Base-by-base conservation (phyloP, 768 basidiomycete species). In the Mycena kentingensis region DNA sequence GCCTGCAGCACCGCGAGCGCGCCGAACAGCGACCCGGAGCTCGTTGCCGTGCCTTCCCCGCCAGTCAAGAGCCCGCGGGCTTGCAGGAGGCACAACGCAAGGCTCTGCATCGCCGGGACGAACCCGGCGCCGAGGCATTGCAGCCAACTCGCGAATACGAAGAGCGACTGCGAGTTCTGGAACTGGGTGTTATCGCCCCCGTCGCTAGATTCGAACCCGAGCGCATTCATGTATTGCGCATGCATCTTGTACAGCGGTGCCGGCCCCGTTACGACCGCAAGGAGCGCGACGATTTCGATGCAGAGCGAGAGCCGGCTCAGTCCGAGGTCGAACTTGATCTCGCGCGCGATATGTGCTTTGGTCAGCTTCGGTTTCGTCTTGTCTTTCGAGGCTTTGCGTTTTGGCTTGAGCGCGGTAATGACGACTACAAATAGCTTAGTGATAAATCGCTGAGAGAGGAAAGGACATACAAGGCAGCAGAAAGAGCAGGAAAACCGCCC, bases 1-100 rank as follows among this genome's bases (percentile, higher is more conserved):
- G 88, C 83, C 54, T 89, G 85, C 54, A 92, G 65, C 27, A 88
- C 78, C 6, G 88, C 82, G 37, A 92, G 71, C 1, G 88, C 88
- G 16, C 88, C 86, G 51, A 93, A 87, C 22, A 92, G 66, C 52
- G 79, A 73, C 0, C 89, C 88, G 6, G 69, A 66, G 7, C 67
- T 70, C 44, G 49, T 45, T 49, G 57, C 57, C 38, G 46, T 51
- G 39, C 26, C 54, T 48, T 60, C 42, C 36, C 51, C 63, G 1
- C 55, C 55, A 29, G 65, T 54, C 52, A 72, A 61, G 52, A 77
- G 54, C 25, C 68, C 66, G 48, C 80, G 66, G n/a, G 73, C 70
- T 57, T 82, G 79, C 52, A 75, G 47, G 46, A 88, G 81, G 59
- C 82, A 87, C 31, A 92, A 63, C 5, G 87, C 87, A 46, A 93